Conservation (phyloP, 2,329 filamentous ascomycete species). For the Cordyceps javanica region DNA sequence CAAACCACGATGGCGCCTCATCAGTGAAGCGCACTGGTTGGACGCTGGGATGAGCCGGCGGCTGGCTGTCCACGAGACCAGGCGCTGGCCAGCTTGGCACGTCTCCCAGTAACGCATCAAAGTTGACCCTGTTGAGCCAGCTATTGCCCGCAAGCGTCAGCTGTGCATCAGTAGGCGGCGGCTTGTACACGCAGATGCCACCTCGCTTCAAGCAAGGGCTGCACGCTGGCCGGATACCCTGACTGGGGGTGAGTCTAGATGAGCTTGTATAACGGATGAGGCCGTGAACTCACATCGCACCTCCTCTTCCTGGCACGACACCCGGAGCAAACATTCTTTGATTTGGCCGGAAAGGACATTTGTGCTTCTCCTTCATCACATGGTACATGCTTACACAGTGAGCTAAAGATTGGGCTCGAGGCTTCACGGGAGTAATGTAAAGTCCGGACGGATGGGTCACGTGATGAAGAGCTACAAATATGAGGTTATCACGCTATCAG, state of each 20-base stretch:
- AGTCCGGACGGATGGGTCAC: too few species aligned
- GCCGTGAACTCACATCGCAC: conserved; percentile 18
- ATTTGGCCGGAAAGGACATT: conserved; percentile 20
- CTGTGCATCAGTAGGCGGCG: not conserved
- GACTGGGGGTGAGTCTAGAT: not conserved
- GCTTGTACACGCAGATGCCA: conserved; percentile 18
- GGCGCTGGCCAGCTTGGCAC: conserved; percentile 1
- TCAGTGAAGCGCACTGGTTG: not conserved
- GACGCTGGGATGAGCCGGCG: not conserved
- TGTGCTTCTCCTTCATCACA: too few species aligned
- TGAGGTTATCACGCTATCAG: too few species aligned
- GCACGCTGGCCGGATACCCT: conserved; percentile 18
- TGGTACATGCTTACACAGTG: too few species aligned
- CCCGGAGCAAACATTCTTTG: conserved; percentile 20
- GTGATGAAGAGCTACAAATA: too few species aligned
- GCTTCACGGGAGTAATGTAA: too few species aligned
- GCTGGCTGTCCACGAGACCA: not conserved
- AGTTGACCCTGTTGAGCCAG: not conserved
- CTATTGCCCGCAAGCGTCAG: not conserved
- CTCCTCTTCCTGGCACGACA: conserved; percentile 23
- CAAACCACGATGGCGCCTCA: not conserved
- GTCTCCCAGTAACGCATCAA: not conserved
- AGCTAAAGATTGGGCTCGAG: too few species aligned
- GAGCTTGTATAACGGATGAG: too few species aligned
- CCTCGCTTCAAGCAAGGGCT: conserved; percentile 18